Base-by-base conservation (phyloP, 140 eudicot species). In the Ambrosia hybrid region DNA sequence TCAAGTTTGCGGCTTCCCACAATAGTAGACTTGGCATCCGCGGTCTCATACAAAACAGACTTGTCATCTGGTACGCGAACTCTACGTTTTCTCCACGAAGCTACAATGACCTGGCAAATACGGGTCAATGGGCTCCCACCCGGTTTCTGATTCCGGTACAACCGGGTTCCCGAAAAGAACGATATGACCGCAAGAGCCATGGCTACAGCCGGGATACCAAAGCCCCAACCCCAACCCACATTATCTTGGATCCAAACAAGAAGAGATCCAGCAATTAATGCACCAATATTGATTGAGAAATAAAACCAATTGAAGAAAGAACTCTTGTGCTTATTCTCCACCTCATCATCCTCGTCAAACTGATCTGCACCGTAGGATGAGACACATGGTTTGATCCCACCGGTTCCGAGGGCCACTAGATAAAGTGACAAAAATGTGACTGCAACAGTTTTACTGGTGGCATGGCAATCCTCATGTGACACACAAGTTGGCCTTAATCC, bases 191-290 rank as follows among this genome's bases (percentile, higher is more conserved):
- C 97, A 51, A 90, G 56, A 0, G 89, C 97, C 95, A 90, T 90
- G 30, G 95, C 81, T 33, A 78, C 97, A 2, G 97, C 79, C 9
- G 97, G 97, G 37, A 90, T 80, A n/a, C 97, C 97, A 38, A 90
- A 90, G 21, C 97, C 97, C 95, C 86, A 87, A 9, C 85, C 85
- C 97, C 95, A 87, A 21, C 30, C 30, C 30, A 21, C 30, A 21
- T 21, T 21, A 21, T 21, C 30, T 21, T 21, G 30, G 30, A 90
- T 67, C 82, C 85, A 90, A 36, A 87, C 94, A 14, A 90, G 82
- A 56, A 90, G 71, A 1, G 97, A 87, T 7, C 87, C 10, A 9
- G 97, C 97, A 46, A 90, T 58, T 9, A 90, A 83, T 14, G 97
- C 91, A 43, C 97, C 97, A 6, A 90, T 73, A 52, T 85, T 90